Base-by-base conservation (phyloP, 2,329 filamentous ascomycete genomes). In the Pseudogymnoascus sp. region DNA sequence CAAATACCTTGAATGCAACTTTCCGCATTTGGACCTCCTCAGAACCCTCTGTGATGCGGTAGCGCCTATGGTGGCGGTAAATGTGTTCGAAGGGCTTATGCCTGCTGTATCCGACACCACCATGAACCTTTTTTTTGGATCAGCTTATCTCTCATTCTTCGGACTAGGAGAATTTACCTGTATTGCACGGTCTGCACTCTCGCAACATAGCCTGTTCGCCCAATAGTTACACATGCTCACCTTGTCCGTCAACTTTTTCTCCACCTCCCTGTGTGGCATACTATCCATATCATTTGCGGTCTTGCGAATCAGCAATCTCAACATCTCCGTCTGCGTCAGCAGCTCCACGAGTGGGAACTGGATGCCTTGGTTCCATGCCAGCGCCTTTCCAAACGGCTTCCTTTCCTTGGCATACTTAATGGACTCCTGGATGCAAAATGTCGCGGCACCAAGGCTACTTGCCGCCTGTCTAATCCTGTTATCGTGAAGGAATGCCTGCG, bases 1-100 rank as follows among this genome's bases (percentile, higher is more conserved):
- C 82, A 70, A 86, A 85, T 4, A 71, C 44, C 59, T 70, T 84
- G 8, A 80, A 82, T 0, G 82, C 84, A 8, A 87, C 79, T 73
- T 86, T 86, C n/a, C 83, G 76, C 80, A 86, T 86, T 73, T 87
- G 84, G 61, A 87, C 85, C 75, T 87, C 84, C 70, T 87, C 85
- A 62, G 82, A 83, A 0, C 84, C 84, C 70, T 87, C 85, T 0
- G 84, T 87, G 66, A 87, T 87, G 37, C 84, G 74, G 68, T 87
- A 87, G 24, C 83, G 75, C 42, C 85, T 74, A 71, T 86, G 85
- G 73, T 87, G 84, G 61, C 84, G 77, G 80, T 85, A 86, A 60
- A 87, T 86, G 67, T 87, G 84, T 73, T 87, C 84, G 68, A 87
- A 87, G 0, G 82, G 82, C 65, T 79, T 78, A 65, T 85, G 81